Base-by-base conservation (phyloP, 805 yeast species). In the Wickerhamiella domercqiae region DNA sequence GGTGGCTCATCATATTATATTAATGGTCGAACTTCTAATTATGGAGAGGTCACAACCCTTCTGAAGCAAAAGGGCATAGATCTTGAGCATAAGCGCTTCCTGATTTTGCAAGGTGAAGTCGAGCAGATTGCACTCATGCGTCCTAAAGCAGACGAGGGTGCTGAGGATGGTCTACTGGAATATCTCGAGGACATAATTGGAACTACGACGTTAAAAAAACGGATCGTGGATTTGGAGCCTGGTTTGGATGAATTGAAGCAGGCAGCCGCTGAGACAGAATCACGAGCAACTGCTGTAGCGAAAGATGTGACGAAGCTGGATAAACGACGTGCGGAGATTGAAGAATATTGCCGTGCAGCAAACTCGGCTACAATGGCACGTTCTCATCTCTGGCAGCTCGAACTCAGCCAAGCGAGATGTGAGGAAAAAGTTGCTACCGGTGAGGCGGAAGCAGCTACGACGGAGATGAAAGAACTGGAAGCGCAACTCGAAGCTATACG, bases 91-190 rank as follows among this genome's bases (percentile, higher is more conserved):
- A 90, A 90, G 54, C 67, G 99, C 48, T 90, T 90, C 50, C 66
- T 90, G 48, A 93, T 90, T 53, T 63, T 90, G 32, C 99, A 90
- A 60, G 99, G 99, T 55, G 99, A 90, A 55, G 98, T 90, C 31
- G 99, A 90, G 61, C 78, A 86, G 46, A 90, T 90, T 52, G 96
- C 98, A 0, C 96, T 90, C 55, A 93, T 90, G 99, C 87, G 87
- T 54, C 80, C 99, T 7, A 90, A 87, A 52, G 97, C 96, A 0
- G 96, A 90, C 51, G 71, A 66, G 36, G 94, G 82, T 37, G 73
- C 73, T 45, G 97, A 87, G 49, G 97, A 90, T 54, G 99, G 99
- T 0, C 63, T 90, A 20, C 60, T 90, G 29, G 99, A 93, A 52
- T 90, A 90, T 54, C 60, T 90, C 42, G 99, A 90, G 53, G 98